A percentile compares a stretch with the other conserved stretches of the same genome.
These are phyloP conservation scores for Aspergillus sp. DNA, from an alignment of 2,329 filamentous ascomycete species.

Conservation along the genomic window DNA sequence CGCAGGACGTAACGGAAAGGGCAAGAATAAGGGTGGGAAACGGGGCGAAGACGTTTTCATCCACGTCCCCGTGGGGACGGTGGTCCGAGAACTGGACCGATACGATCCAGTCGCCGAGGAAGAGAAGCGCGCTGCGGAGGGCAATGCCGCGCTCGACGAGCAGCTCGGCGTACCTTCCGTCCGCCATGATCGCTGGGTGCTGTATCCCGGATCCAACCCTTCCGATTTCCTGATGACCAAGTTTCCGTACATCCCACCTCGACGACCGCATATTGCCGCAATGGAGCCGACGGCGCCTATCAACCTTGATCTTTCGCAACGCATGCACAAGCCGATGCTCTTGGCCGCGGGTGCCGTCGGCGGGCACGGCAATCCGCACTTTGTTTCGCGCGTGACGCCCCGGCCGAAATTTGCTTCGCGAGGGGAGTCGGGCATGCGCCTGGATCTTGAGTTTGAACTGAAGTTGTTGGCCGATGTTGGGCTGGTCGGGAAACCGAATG, in stretches of 20 bases:
- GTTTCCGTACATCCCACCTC: slow-evolving; percentile 49
- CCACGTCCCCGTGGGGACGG: slow-evolving; percentile 83
- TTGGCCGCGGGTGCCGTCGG: slow-evolving; percentile 81
- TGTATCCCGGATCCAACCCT: slow-evolving; percentile 70
- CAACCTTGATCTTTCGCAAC: slow-evolving; percentile 60
- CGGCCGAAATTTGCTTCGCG: slow-evolving; percentile 81
- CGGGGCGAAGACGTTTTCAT: slow-evolving; percentile 81
- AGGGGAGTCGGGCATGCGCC: slow-evolving; percentile 67
- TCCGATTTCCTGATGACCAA: slow-evolving; percentile 56
- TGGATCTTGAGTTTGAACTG: slow-evolving; percentile 79
- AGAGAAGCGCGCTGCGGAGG: slow-evolving; percentile 33
- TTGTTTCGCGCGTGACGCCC: slow-evolving; percentile 63
- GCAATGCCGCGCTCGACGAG: slow-evolving; percentile 24
- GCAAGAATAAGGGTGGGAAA: slow-evolving; percentile 51
- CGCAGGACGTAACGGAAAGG: slow-evolving; percentile 38
- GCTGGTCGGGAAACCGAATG: slow-evolving; percentile 88
- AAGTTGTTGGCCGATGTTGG: slow-evolving; percentile 94
- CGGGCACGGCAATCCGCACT: slow-evolving; percentile 88
- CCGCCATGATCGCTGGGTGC: slow-evolving; percentile 65
- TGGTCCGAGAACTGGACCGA: slow-evolving; percentile 72
- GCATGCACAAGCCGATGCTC: slow-evolving; percentile 74
- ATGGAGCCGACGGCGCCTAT: slow-evolving; percentile 66
- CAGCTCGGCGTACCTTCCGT: slow-evolving; percentile 33
- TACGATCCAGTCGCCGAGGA: slow-evolving; percentile 69
- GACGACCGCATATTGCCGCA: slow-evolving; percentile 49